Percentiles rank a stretch among this genome's conserved stretches.
Evolutionary conservation across 345 rosid species (phyloP).

Genomic region (Geranium rotundifolium): DNA sequence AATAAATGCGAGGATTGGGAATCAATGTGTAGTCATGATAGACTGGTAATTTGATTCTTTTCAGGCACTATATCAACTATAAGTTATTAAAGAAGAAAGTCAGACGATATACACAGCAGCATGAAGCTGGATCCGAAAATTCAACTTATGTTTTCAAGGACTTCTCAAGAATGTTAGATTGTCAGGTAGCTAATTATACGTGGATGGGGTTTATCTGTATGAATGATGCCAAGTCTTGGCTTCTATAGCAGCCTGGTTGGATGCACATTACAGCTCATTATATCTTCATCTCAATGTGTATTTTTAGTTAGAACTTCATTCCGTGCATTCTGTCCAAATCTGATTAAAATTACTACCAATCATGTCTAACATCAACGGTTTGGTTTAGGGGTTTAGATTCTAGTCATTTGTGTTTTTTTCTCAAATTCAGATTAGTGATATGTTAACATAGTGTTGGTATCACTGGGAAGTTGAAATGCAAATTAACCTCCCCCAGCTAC

Average conservation of each 20-base stretch:
- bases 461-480: not conserved
- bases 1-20: too few relatives aligned
- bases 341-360: not conserved
- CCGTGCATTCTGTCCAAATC: not conserved
- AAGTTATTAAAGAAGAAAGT: constrained; percentile 94
- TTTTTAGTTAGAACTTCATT: not conserved
- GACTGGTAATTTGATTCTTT: constrained; percentile 4
- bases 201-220: not conserved
- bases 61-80: constrained; percentile 87
- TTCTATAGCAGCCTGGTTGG: not conserved
- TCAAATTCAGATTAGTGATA: not conserved
- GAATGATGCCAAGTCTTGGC: not conserved
- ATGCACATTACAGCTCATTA: not conserved
- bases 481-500: too few relatives aligned
- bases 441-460: not conserved
- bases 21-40: not conserved
- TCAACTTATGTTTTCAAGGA: constrained; percentile 85
- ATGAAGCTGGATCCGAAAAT: constrained; percentile 57
- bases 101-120: constrained; percentile 67
- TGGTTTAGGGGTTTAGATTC: not conserved
- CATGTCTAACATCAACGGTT: not conserved
- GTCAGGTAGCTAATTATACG: constrained; percentile 41
- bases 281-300: not conserved
- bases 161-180: constrained; percentile 92
- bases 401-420: too few relatives aligned